Evolutionary conservation across 306 rosid species (phyloP), one percentile per base, ranked within the genome.

Genomic region (Medicago arabica): DNA sequence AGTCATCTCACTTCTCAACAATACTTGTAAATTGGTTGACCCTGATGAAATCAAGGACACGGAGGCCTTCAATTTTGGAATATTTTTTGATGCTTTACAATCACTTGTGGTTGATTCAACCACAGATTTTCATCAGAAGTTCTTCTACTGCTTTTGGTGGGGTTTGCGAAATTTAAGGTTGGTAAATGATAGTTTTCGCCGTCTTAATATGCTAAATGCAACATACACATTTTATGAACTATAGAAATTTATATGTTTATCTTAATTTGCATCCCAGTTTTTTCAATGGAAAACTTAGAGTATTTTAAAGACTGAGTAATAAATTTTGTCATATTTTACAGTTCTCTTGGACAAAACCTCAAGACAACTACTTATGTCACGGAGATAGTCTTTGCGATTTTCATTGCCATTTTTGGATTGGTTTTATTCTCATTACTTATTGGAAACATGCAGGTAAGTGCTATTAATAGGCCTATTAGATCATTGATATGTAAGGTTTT

Each of bases 131-230:
- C 85, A 78, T n/a, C 57, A 49, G 55, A 94, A 94, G 81, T 81
- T 94, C 55, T 86, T 83, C 44, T 92, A 88, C 86, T 92, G 96
- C 86, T 94, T 94, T 71, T 92, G 98, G 95, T 94, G 98, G 98
- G 98, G 96, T 66, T 82, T 94, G 75, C 91, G 95, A 60, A 80
- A 74, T 85, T 85, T 95, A 36, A 83, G 98, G 97, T 92, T 55
- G 12, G 90, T 78, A 34, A 49, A 59, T 39, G 50, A 44, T 69
- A 21, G 36, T 40, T n/a, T 70, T 15, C n/a, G 16, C 15, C 23
- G 15, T 28, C 60, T 75, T 72, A 16, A 38, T 60, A 68, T 69
- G 60, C 67, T 60, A 62, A 12, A 62, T 76, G 67, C 77, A 67
- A 28, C 47, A 25, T 61, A 25, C 72, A 44, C 55, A 23, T 71